These are phyloP conservation scores for Kazachstania viticola DNA, from an alignment of 805 yeast species.

Conservation along the genomic window DNA sequence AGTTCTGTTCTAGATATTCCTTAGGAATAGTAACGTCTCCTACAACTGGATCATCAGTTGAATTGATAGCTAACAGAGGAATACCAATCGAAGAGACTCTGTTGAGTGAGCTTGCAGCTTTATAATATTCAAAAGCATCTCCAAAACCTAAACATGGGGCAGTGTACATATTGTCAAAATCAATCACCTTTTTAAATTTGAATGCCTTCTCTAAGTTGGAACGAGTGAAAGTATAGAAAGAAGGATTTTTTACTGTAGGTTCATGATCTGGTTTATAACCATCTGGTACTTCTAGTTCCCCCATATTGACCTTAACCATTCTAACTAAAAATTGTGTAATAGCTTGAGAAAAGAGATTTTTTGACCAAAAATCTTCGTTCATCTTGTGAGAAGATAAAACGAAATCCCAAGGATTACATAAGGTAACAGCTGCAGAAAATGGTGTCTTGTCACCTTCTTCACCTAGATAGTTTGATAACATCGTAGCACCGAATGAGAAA, in stretches of 20 bases:
- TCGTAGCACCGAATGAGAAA: slow-evolving; percentile 62
- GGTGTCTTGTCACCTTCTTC: slow-evolving; percentile 46
- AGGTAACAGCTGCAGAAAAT: slow-evolving; percentile 45
- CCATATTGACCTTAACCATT: slow-evolving; percentile 34
- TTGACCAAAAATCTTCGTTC: slow-evolving; percentile 29
- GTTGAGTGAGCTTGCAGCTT: slow-evolving; percentile 52
- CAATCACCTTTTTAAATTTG: slow-evolving; percentile 32
- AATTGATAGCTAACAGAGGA: slow-evolving; percentile 47
- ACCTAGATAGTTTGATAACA: slow-evolving; percentile 56
- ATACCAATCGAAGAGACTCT: slow-evolving; percentile 45
- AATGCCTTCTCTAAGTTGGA: slow-evolving; percentile 28
- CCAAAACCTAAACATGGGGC: slow-evolving; percentile 51
- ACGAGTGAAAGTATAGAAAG: slow-evolving; percentile 19
- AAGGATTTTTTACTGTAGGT: slow-evolving; percentile 11
- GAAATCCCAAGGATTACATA: slow-evolving; percentile 70
- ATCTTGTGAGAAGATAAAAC: slow-evolving; percentile 40
- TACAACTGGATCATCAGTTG: slow-evolving; percentile 51
- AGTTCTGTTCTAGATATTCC: slow-evolving; percentile 40
- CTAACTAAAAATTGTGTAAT: slow-evolving; percentile 33
- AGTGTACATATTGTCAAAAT: slow-evolving; percentile 54
- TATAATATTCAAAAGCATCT: slow-evolving; percentile 49
- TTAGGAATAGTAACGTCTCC: slow-evolving; percentile 41
- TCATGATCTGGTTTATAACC: slow-evolving; percentile 7
- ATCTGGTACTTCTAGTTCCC: slow-evolving; percentile 14
- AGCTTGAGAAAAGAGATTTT: slow-evolving; percentile 31